These are phyloP conservation scores for Periconia sp. DNA, from an alignment of 2,329 filamentous ascomycete species.

Conservation along the genomic window DNA sequence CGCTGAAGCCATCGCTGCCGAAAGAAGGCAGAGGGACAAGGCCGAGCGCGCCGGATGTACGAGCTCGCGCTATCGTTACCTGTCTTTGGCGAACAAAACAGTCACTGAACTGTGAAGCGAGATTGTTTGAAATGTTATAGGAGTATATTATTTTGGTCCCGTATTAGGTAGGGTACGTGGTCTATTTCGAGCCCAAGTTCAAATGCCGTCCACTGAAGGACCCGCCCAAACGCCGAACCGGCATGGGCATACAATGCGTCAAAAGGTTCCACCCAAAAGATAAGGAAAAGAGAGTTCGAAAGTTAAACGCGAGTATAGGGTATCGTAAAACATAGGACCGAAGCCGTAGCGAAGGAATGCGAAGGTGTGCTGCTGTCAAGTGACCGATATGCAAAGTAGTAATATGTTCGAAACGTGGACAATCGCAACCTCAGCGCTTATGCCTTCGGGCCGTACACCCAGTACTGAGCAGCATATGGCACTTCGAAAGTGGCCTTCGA, in stretches of 20 bases:
- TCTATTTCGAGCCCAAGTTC: constrained; percentile 17
- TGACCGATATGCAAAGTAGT: too few relatives aligned
- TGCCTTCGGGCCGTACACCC: constrained; percentile 49
- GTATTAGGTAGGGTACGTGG: constrained; percentile 14
- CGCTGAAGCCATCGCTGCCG: too few relatives aligned
- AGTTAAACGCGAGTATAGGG: constrained; percentile 2
- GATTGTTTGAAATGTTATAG: constrained; percentile 3
- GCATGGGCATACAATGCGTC: not conserved
- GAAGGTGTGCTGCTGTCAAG: not conserved
- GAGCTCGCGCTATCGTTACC: too few relatives aligned
- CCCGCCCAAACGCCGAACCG: constrained; percentile 14
- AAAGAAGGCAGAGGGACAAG: not conserved
- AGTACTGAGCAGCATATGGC: constrained; percentile 55
- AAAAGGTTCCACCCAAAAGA: constrained; percentile 7
- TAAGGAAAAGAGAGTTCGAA: constrained; percentile 1
- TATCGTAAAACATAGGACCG: not conserved
- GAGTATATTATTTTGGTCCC: not conserved
- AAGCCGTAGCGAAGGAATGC: not conserved
- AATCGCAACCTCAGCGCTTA: constrained; percentile 21
- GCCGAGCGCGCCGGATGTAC: too few relatives aligned
- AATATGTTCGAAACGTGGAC: constrained; percentile 14
- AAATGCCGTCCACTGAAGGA: not conserved
- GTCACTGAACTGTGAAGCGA: too few relatives aligned
- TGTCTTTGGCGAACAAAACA: too few relatives aligned
- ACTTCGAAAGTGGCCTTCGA: constrained; percentile 43